Evolutionary conservation across 345 rosid genomes (phyloP).

Genomic region (Euphorbia peplus): DNA sequence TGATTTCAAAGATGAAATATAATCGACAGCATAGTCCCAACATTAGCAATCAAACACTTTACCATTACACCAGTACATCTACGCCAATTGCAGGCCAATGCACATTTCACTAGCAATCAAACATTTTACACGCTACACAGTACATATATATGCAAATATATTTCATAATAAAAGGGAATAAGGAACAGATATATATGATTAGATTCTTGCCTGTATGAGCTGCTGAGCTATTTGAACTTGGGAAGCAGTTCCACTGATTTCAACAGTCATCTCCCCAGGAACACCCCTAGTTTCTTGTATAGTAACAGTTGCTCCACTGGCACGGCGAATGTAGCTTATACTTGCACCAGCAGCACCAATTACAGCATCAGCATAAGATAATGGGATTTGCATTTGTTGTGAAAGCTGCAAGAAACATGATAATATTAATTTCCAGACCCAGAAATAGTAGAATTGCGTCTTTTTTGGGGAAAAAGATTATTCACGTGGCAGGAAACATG

Average conservation of each 20-base stretch:
- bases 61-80: not conserved
- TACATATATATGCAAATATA: not conserved
- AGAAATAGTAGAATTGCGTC: not conserved
- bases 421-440: slow-evolving; percentile 5
- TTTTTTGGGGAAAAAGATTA: too few species aligned
- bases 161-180: not conserved
- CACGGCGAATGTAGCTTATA: slow-evolving; percentile 94
- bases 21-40: not conserved
- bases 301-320: slow-evolving; percentile 95
- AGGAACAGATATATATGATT: not conserved
- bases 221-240: slow-evolving; percentile 99
- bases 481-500: not conserved
- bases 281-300: slow-evolving; percentile 94
- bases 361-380: slow-evolving; percentile 95
- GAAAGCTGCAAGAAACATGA: slow-evolving; percentile 52
- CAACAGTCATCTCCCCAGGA: slow-evolving; percentile 98
- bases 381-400: slow-evolving; percentile 91
- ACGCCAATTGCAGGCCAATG: not conserved
- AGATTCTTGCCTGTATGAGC: slow-evolving; percentile 71
- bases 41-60: not conserved
- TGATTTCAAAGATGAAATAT: not conserved
- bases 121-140: not conserved
- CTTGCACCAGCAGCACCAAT: slow-evolving; percentile 93
- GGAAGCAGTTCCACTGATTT: slow-evolving; percentile 92
- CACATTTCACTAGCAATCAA: slow-evolving; percentile 3